Evolutionary conservation across 345 rosid species (phyloP), one percentile per base, ranked within the genome.

Genomic region (Euphorbia lathyris): DNA sequence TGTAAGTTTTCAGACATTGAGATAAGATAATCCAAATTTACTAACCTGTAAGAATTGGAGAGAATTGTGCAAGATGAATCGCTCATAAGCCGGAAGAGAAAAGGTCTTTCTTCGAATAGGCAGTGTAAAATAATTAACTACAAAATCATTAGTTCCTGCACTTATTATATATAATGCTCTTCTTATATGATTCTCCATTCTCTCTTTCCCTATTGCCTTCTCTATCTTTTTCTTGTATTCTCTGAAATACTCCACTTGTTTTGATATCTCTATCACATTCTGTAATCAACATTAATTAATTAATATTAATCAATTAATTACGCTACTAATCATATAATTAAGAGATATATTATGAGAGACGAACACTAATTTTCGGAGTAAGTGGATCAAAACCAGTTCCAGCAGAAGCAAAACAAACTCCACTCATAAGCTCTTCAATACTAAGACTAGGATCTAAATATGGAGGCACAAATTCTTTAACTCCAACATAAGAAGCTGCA

Each of bases 401-500:
- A 48, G 97, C 97, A 0, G 98, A 93, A 34, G 98, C 98, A 69
- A 93, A 91, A 71, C 94, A 86, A 60, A 93, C 97, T 67, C 98
- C 98, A 7, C 80, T 85, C 80, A 77, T 78, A 40, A 93, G 79
- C 61, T 93, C 98, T 20, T 80, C 70, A 13, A 88, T 71, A 78
- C 78, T 74, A 48, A 93, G 84, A 27, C 30, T 80, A 69, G 94
- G 90, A 72, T 82, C 93, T 82, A 93, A 81, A 76, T 88, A 91
- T 23, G 98, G 81, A 14, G 96, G 97, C 70, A 91, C 72, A 50
- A 57, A 74, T 4, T 91, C 90, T 75, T 93, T 93, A 19, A 91
- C 22, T 29, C 96, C 97, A 16, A 83, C 9, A 38, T 91, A 91
- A 0, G 98, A 89, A 72, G 78, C 98, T 93, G 77, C 53, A 32